These are phyloP conservation scores for Serendipita vermifera DNA, from an alignment of 768 basidiomycete species.

Conservation along the genomic window DNA sequence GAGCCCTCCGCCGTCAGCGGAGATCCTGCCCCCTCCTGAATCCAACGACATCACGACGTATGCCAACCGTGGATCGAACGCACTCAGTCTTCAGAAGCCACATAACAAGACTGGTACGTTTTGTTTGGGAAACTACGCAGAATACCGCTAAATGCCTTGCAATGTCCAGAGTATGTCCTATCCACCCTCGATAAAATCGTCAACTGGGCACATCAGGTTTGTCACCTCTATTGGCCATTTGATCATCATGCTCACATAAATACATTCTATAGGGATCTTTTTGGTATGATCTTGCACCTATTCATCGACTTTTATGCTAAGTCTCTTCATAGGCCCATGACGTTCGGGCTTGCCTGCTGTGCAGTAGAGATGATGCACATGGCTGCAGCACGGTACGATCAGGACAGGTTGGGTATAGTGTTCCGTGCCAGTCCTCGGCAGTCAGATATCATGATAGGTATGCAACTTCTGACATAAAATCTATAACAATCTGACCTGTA, in stretches of 20 bases:
- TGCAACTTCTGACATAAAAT: too few species aligned
- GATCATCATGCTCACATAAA: background rate
- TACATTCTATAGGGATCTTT: background rate
- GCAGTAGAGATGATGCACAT: constrained; percentile 99
- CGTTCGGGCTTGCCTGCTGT: constrained; percentile 93
- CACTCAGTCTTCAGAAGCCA: constrained; percentile 75
- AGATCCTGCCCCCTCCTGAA: background rate
- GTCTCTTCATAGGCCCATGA: constrained; percentile 98
- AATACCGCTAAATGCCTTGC: background rate
- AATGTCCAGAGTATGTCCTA: constrained; percentile 73
- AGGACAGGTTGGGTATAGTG: constrained; percentile 91
- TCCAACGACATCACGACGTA: constrained; percentile 34
- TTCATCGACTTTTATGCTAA: background rate
- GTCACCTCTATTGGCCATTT: background rate
- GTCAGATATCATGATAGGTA: constrained; percentile 85
- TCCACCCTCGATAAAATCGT: constrained; percentile 92
- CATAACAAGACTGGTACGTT: constrained; percentile 73
- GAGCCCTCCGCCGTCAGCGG: too few species aligned
- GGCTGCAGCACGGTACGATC: constrained; percentile 98
- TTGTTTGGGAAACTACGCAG: background rate
- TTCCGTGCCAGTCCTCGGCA: constrained; percentile 99
- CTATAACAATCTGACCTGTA: too few species aligned
- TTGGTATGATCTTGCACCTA: background rate
- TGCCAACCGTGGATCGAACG: constrained; percentile 69
- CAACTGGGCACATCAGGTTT: constrained; percentile 92